Percentiles rank a stretch among this genome's conserved stretches.
phyloP scores from a whole-genome alignment of 164 flowering plant genomes.

The Amborella trichopoda region DNA sequence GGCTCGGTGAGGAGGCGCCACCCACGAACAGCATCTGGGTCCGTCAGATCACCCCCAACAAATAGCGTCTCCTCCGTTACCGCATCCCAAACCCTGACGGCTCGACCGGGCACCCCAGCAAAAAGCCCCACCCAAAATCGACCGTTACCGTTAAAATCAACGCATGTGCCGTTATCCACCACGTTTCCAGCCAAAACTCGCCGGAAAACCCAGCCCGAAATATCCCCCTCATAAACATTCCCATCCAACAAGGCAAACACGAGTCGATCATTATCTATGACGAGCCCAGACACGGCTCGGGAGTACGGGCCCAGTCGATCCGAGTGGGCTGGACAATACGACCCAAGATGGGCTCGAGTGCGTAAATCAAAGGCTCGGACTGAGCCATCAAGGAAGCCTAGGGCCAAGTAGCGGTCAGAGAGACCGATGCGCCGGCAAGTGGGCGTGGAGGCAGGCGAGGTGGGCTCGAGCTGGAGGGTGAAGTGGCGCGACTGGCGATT shows the following conservation, averaged over 20 bases:
- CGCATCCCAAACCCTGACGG: conserved; percentile 66
- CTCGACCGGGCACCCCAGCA: conserved; percentile 69
- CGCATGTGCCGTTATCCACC: conserved; percentile 47
- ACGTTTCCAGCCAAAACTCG: conserved; percentile 43
- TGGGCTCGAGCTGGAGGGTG: conserved; percentile 27
- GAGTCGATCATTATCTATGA: conserved; percentile 23
- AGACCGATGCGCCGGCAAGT: conserved; percentile 60
- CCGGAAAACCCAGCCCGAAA: conserved; percentile 11
- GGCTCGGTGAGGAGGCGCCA: conserved; percentile 63
- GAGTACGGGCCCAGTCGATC: conserved; percentile 56
- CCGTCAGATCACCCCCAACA: conserved; percentile 65
- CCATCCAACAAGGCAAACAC: conserved; percentile 75
- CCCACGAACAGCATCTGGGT: conserved; percentile 63
- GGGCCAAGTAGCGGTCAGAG: conserved; percentile 55
- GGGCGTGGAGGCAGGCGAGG: conserved; percentile 11
- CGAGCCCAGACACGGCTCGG: conserved; percentile 58
- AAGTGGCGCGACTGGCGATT: conserved; percentile 17
- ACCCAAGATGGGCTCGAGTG: conserved; percentile 27
- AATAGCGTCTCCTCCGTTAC: conserved; percentile 38
- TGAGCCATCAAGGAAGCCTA: conserved; percentile 69
- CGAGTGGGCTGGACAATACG: conserved; percentile 37
- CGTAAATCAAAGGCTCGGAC: conserved; percentile 57
- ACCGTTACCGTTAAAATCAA: conserved; percentile 51
- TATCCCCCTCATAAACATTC: conserved; percentile 39
- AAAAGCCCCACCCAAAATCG: conserved; percentile 83